Base-by-base conservation (phyloP, 257 asterid genomes). In the Scutellaria galericulata region DNA sequence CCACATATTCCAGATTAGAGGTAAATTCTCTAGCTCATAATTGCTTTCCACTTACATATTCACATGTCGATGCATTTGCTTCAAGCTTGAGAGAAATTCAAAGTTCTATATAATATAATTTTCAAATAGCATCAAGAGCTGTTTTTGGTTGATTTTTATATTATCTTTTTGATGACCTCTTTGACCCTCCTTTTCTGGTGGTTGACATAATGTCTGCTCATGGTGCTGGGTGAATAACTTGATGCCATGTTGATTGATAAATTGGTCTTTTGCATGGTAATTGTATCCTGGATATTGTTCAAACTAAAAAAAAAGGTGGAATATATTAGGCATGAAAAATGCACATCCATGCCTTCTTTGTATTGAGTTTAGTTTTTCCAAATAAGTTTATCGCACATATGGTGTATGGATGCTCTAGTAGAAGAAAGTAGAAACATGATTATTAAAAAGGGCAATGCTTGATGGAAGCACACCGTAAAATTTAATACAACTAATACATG, bases 1-100 rank as follows among this genome's bases (percentile, higher is more conserved):
- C 64, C 75, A 80, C 84, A 45, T 76, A 79, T 82, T 83, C 89
- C 8, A 87, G 84, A 73, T 72, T 72, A 51, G 96, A 89, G 96
- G 92, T 88, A 77, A 54, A 18, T 45, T 48, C 55, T 46, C 77
- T 75, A 57, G 11, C 71, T 65, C 69, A 53, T 60, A 46, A 24
- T 46, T 62, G 55, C 6, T 65, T 69, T 67, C 9, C 47, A 9
- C n/a, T 9, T 39, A 2, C 58, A 12, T 24, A 70, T 46, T 65
- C 37, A 40, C 31, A 45, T 63, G 31, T 42, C 22, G 64, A 42
- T 9, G 55, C 51, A 31, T 72, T 41, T 55, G 76, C 57, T 58
- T 45, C 3, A 41, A 73, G 51, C 57, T 60, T 45, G 70, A 39
- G 77, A 20, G 63, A 44, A 58, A 77, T 52, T 64, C 64, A 42